These are phyloP conservation scores for Knoxdaviesia proteae DNA, from an alignment of 2,329 filamentous ascomycete genomes.

Conservation along the genomic window DNA sequence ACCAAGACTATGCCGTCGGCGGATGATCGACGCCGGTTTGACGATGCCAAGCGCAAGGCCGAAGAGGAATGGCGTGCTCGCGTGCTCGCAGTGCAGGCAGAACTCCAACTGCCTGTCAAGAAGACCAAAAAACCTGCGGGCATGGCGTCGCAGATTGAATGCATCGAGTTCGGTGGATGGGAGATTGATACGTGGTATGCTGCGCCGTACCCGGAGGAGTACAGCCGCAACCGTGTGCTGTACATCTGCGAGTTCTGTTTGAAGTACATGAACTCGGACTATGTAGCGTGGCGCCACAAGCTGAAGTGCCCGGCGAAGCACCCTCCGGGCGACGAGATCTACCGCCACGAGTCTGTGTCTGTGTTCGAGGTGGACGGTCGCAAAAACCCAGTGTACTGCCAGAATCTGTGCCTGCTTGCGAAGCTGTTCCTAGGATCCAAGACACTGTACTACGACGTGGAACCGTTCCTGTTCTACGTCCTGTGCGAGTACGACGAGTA, in stretches of 20 bases:
- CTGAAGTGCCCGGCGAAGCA: conserved; percentile 92
- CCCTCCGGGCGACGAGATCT: conserved; percentile 93
- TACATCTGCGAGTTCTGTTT: conserved; percentile 99
- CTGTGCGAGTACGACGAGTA: conserved; percentile 84
- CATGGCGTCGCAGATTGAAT: conserved; percentile 90
- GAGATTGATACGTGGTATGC: conserved; percentile 99
- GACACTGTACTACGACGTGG: conserved; percentile 93
- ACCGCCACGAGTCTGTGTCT: conserved; percentile 72
- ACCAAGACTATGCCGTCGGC: conserved; percentile 65
- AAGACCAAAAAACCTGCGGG: conserved; percentile 59
- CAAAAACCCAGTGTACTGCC: conserved; percentile 95
- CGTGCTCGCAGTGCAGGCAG: conserved; percentile 37
- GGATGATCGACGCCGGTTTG: conserved; percentile 68
- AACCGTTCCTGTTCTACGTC: conserved; percentile 93
- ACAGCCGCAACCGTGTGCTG: conserved; percentile 87
- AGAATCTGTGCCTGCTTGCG: conserved; percentile 85
- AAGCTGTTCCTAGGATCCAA: conserved; percentile 98
- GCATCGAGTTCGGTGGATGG: conserved; percentile 91
- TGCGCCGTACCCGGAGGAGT: conserved; percentile 93
- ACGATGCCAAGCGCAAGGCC: conserved; percentile 72
- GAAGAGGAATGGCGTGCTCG: conserved; percentile 77
- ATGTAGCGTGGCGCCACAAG: conserved; percentile 94
- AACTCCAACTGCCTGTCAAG: conserved; percentile 38
- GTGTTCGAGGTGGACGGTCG: conserved; percentile 96
- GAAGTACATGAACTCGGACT: conserved; percentile 99